Evolutionary conservation across 2,329 filamentous ascomycete species (phyloP).

Genomic region (Paraconiothyrium brasiliense): DNA sequence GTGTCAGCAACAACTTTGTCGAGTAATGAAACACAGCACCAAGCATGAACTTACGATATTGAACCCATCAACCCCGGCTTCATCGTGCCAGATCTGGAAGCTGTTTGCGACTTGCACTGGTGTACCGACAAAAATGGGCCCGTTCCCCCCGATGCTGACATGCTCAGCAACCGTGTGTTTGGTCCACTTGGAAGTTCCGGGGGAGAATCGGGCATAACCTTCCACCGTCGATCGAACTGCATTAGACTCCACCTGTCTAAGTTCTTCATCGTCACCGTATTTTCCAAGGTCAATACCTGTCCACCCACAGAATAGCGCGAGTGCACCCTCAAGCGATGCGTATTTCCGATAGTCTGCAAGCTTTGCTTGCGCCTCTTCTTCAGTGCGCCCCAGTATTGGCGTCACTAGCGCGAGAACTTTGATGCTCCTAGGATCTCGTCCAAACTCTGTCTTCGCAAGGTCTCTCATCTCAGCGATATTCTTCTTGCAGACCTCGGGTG

Average conservation of each 20-base stretch:
- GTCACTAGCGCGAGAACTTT: slow-evolving; percentile 75
- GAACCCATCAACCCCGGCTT: slow-evolving; percentile 78
- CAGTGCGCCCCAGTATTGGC: slow-evolving; percentile 70
- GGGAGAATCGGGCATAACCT: slow-evolving; percentile 65
- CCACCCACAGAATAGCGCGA: slow-evolving; percentile 79
- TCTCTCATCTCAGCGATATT: slow-evolving; percentile 71
- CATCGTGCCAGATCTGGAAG: slow-evolving; percentile 72
- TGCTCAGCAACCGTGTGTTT: slow-evolving; percentile 75
- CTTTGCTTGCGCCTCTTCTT: slow-evolving; percentile 73
- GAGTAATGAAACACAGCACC: background rate
- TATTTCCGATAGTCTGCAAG: slow-evolving; percentile 69
- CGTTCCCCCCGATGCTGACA: slow-evolving; percentile 73
- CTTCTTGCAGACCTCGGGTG: slow-evolving; percentile 68
- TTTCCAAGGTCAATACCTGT: slow-evolving; percentile 71
- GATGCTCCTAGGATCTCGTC: slow-evolving; percentile 68
- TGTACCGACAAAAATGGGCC: slow-evolving; percentile 71
- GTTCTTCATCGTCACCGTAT: slow-evolving; percentile 71
- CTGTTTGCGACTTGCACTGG: slow-evolving; percentile 71
- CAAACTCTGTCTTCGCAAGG: slow-evolving; percentile 61
- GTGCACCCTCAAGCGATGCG: slow-evolving; percentile 71
- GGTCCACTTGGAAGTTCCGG: slow-evolving; percentile 73
- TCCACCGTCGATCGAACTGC: slow-evolving; percentile 68
- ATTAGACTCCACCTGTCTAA: slow-evolving; percentile 69
- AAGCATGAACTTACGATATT: slow-evolving; percentile 66
- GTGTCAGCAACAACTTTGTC: background rate